Evolutionary conservation across 495 filamentous ascomycete genomes (phyloP).

Genomic region (Trypethelium eluteriae): DNA sequence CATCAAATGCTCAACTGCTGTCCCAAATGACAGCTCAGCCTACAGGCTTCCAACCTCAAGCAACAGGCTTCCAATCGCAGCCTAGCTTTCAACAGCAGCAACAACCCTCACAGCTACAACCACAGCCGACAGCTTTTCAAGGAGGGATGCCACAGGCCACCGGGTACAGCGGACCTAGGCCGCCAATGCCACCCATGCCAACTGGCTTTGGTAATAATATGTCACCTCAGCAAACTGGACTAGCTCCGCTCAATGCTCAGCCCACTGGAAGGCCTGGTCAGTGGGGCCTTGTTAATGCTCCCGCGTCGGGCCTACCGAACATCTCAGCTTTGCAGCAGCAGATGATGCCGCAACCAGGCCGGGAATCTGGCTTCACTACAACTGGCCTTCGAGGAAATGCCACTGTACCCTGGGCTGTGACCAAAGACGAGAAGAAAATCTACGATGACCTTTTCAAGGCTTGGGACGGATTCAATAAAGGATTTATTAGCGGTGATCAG

Average conservation of each 20-base stretch:
- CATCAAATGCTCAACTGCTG: constrained; percentile 69
- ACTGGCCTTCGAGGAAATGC: constrained; percentile 85
- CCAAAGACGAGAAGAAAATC: constrained; percentile 95
- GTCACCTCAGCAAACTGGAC: constrained; percentile 55
- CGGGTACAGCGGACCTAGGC: constrained; percentile 66
- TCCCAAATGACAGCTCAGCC: constrained; percentile 61
- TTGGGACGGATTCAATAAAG: constrained; percentile 93
- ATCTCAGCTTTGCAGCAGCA: constrained; percentile 88
- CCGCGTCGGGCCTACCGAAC: constrained; percentile 80
- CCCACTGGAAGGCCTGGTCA: constrained; percentile 95
- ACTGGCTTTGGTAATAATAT: constrained; percentile 63
- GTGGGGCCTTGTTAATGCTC: constrained; percentile 96
- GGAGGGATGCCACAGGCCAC: constrained; percentile 49
- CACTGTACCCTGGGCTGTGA: constrained; percentile 95
- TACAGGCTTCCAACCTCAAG: constrained; percentile 49
- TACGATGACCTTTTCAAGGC: constrained; percentile 94
- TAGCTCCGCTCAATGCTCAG: constrained; percentile 69
- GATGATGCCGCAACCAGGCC: constrained; percentile 96
- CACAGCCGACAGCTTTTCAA: constrained; percentile 33
- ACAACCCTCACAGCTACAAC: constrained; percentile 34
- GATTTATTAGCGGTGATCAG: constrained; percentile 84
- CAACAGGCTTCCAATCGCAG: constrained; percentile 35
- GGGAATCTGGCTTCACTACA: constrained; percentile 87
- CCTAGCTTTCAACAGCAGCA: constrained; percentile 44
- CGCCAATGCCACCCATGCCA: constrained; percentile 93